Evolutionary conservation across 169 alveolate species (phyloP), one percentile per base, ranked within the genome.

Genomic region (Plasmodium billcollinsi): DNA sequence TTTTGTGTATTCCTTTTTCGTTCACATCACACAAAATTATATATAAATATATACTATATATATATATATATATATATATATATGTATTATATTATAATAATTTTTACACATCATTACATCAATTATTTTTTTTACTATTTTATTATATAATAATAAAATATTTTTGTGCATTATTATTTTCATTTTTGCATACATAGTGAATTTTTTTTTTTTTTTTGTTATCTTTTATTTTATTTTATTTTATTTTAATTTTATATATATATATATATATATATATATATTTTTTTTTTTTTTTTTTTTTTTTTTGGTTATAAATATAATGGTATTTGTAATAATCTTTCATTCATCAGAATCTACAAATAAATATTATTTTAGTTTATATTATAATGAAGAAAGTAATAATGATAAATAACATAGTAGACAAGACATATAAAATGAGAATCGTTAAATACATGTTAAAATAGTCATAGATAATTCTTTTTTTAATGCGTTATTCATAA

Each of bases 251-350:
- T 0, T 24, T 24, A 24, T 24, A 24, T n/a, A n/a, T n/a, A n/a
- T n/a, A n/a, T n/a, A n/a, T n/a, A n/a, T n/a, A n/a, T n/a, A n/a
- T n/a, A n/a, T n/a, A n/a, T n/a, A n/a, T n/a, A n/a, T n/a, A n/a
- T n/a, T n/a, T n/a, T n/a, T n/a, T n/a, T n/a, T n/a, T 43, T 54
- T 0, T 21, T 56, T 73, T 56, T 56, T 14, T 11, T 56, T 56
- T 73, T 65, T 65, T 26, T 73, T 62, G 7, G 14, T 56, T 15
- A 24, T 2, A 21, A 50, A 49, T 7, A 24, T 50, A 65, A 76
- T 76, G 78, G 76, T 76, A 21, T 76, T 65, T 33, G 89, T 72
- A 43, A 65, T 76, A 76, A 76, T 76, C 24, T 65, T 76, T 69
- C 89, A 76, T 43, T 63, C 78, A 52, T 63, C 89, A 7, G 76